A percentile compares a stretch with the other conserved stretches of the same genome.
These are phyloP conservation scores for Brassica carinata DNA, from an alignment of 345 rosid species.

Conservation along the genomic window DNA sequence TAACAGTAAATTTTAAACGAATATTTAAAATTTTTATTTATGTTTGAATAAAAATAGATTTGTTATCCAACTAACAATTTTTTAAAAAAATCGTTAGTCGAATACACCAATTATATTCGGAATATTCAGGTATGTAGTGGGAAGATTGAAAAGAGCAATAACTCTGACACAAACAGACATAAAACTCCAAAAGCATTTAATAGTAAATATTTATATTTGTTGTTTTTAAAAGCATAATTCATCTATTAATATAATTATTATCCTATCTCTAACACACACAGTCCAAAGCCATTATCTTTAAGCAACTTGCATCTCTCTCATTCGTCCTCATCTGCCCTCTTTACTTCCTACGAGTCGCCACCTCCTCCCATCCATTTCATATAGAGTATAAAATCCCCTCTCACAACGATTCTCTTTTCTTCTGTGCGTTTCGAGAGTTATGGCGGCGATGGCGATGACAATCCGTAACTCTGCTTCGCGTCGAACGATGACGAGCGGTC, in stretches of 20 bases:
- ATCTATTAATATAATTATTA: neutral
- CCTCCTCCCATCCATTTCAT: constrained; percentile 9
- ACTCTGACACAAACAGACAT: too few relatives aligned
- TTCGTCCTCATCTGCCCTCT: constrained; percentile 20
- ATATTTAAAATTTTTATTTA: too few relatives aligned
- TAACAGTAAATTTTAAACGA: too few relatives aligned
- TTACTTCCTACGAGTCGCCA: constrained; percentile 29
- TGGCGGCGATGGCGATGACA: constrained; percentile 38
- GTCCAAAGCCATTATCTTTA: constrained; percentile 14
- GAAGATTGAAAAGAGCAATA: too few relatives aligned
- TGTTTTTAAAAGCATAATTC: neutral
- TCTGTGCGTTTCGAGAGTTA: neutral
- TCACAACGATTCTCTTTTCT: neutral
- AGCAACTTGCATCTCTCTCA: constrained; percentile 19
- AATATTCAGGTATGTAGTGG: too few relatives aligned
- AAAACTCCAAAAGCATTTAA: too few relatives aligned
- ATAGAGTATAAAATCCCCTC: neutral
- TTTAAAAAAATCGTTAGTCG: too few relatives aligned
- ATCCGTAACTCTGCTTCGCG: constrained; percentile 41
- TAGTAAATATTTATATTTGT: too few relatives aligned
- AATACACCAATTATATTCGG: too few relatives aligned
- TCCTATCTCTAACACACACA: constrained; percentile 30
- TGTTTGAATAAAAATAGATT: too few relatives aligned
- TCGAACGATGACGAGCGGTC: constrained; percentile 30
- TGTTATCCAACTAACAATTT: too few relatives aligned